Evolutionary conservation across 306 rosid genomes (phyloP).

Genomic region (Vigna angularis): DNA sequence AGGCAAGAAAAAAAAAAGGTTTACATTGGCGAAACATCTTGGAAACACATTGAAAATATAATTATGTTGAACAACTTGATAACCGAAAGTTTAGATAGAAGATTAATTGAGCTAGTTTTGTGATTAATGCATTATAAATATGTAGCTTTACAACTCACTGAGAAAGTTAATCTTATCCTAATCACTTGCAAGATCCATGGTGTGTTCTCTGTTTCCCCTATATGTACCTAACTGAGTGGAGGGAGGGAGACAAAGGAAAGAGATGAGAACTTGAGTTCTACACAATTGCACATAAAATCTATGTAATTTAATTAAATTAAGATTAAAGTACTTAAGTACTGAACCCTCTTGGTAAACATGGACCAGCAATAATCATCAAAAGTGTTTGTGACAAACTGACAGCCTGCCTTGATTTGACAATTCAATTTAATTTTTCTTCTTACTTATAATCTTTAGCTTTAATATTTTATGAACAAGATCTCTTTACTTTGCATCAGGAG

Average conservation of each 20-base stretch:
- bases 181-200: conserved; percentile 30
- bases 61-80: conserved; percentile 24
- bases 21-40: conserved; percentile 7
- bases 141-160: conserved; percentile 30
- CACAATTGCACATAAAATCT: conserved; percentile 8
- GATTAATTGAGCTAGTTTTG: conserved; percentile 31
- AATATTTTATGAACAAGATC: conserved; percentile 19
- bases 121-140: neutral
- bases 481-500: conserved; percentile 28
- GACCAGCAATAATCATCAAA: conserved; percentile 36
- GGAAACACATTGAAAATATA: conserved; percentile 12
- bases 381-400: conserved; percentile 45
- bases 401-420: conserved; percentile 36
- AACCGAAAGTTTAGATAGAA: conserved; percentile 35
- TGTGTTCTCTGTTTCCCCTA: neutral
- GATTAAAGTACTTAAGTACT: conserved; percentile 12
- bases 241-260: conserved; percentile 56
- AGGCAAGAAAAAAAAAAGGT: neutral
- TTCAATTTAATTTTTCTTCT: neutral
- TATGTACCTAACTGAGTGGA: conserved; percentile 51
- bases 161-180: conserved; percentile 34
- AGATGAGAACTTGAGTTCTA: conserved; percentile 41
- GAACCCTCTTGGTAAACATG: conserved; percentile 1
- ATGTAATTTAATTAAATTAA: conserved; percentile 35
- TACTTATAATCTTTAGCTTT: neutral